Evolutionary conservation across 805 yeast genomes (phyloP), one percentile per base, ranked within the genome.

Genomic region (Scheffersomyces amazonensis): DNA sequence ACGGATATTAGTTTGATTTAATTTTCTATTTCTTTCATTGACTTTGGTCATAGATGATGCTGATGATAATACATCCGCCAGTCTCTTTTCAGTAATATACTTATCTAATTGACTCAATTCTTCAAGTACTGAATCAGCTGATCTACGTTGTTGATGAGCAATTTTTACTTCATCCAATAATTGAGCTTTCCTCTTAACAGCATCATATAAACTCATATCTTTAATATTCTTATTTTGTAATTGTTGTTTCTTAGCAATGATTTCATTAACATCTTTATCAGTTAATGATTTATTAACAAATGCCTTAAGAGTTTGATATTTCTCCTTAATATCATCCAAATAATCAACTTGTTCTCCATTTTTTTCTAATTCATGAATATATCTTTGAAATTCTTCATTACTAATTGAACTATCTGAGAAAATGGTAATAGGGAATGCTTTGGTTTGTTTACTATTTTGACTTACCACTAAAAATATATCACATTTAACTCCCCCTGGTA

Each of bases 21-120:
- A 74, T 50, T 79, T 84, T 58, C 96, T 77, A 62, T 93, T 93
- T 53, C 96, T 80, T 51, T 85, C 83, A 48, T 89, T 88, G 36
- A 89, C 86, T 48, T 77, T 79, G 31, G 84, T 77, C 66, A 88
- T 72, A 40, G 44, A 61, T 57, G 41, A 57, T 44, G 13, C 25
- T 45, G 60, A 58, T 39, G 67, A 37, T 41, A 73, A 62, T 37
- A 62, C 64, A 47, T 64, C 63, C 45, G 78, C n/a, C 12, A 10
- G n/a, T 27, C 30, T n/a, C 17, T 27, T 27, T 15, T 27, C 7
- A 13, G 17, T 10, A 27, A 27, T 27, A 5, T 13, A 13, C 5
- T 6, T 6, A 27, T 27, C 30, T 15, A 27, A 27, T 27, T 27
- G 30, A 13, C 15, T 5, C 5, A 27, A 13, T 27, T 27, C n/a